phyloP scores from a whole-genome alignment of 2,329 filamentous ascomycete genomes.

The Waltergamsia citrina region DNA sequence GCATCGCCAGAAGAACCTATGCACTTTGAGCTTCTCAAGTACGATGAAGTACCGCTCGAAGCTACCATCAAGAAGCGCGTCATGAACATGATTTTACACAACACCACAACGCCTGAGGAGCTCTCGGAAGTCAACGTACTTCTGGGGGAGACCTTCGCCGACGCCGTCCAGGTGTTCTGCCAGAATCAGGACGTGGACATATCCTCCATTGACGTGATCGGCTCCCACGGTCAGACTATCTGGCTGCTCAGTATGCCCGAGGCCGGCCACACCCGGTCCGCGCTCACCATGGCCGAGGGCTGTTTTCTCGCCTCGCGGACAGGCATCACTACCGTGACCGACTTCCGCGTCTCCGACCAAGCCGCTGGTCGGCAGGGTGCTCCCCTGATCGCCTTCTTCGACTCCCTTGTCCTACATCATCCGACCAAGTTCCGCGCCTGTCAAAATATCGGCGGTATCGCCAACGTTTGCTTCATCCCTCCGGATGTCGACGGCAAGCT shows the following conservation, averaged over 20 bases:
- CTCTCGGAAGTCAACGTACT: conserved; percentile 47
- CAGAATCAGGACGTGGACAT: conserved; percentile 27
- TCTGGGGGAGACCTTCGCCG: conserved; percentile 46
- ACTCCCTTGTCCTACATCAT: conserved; percentile 37
- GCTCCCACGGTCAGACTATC: conserved; percentile 48
- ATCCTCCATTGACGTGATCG: conserved; percentile 39
- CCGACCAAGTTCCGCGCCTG: conserved; percentile 38
- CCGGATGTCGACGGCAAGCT: conserved; percentile 1
- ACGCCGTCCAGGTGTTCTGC: conserved; percentile 25
- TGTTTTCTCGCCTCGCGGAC: conserved; percentile 42
- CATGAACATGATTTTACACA: conserved; percentile 46
- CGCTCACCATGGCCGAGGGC: conserved; percentile 47
- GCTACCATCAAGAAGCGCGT: conserved; percentile 44
- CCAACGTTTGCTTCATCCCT: conserved; percentile 4
- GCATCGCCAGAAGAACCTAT: conserved; percentile 38
- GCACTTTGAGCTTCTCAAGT: conserved; percentile 47
- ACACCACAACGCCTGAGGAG: conserved; percentile 40
- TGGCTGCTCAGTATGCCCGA: conserved; percentile 45
- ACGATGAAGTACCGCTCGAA: conserved; percentile 45
- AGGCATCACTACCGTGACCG: conserved; percentile 38
- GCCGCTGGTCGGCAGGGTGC: conserved; percentile 36
- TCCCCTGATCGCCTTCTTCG: conserved; percentile 41
- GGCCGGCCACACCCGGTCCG: conserved; percentile 30
- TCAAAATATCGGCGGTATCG: conserved; percentile 44
- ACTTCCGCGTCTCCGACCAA: conserved; percentile 40